phyloP scores from a whole-genome alignment of 305 asterid genomes.

The Fraxinus latifolia region DNA sequence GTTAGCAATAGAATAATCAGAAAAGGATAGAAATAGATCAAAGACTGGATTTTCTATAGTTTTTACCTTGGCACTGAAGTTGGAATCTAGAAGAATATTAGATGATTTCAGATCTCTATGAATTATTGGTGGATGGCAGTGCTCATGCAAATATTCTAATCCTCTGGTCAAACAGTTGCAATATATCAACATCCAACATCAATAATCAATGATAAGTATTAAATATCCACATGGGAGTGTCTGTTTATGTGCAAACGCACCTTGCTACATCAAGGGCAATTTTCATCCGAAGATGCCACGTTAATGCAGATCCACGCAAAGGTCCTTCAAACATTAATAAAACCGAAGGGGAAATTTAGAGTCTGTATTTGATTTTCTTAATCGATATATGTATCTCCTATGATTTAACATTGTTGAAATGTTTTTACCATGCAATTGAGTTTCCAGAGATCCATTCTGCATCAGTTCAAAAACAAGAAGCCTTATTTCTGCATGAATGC shows the following conservation, averaged over 20 bases:
- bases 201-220: background rate
- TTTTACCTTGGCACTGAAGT: conserved; percentile 71
- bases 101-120: conserved; percentile 86
- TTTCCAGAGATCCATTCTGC: conserved; percentile 67
- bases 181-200: conserved; percentile 17
- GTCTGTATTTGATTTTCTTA: background rate
- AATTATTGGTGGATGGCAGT: conserved; percentile 64
- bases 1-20: background rate
- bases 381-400: background rate
- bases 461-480: conserved; percentile 68
- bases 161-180: conserved; percentile 51
- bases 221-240: conserved; percentile 24
- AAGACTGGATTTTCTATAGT: background rate
- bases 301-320: conserved; percentile 56
- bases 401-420: background rate
- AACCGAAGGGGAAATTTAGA: conserved; percentile 14
- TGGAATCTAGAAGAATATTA: conserved; percentile 72
- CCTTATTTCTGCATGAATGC: conserved; percentile 52
- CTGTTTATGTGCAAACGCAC: conserved; percentile 33
- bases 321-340: conserved; percentile 38
- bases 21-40: background rate
- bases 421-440: conserved; percentile 64
- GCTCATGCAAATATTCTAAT: conserved; percentile 67
- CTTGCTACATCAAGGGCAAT: conserved; percentile 74
- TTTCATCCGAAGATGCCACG: conserved; percentile 60